These are phyloP conservation scores for Starmera amethionina DNA, from an alignment of 805 yeast species.

Conservation along the genomic window DNA sequence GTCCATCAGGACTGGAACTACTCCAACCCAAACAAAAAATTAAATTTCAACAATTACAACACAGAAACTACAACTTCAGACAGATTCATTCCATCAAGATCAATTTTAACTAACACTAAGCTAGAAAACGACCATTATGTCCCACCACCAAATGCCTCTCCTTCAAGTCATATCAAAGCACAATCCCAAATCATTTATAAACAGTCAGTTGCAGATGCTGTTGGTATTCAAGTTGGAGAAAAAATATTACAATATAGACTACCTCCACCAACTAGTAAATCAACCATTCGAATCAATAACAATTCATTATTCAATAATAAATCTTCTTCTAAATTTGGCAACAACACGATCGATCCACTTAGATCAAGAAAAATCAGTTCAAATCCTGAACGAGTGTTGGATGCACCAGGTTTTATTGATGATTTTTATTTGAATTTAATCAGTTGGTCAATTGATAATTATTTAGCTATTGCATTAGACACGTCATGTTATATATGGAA, in stretches of 20 bases:
- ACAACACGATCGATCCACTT: slow-evolving; percentile 43
- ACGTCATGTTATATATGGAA: slow-evolving; percentile 86
- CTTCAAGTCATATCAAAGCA: slow-evolving; percentile 31
- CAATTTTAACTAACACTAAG: slow-evolving; percentile 37
- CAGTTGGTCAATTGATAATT: slow-evolving; percentile 79
- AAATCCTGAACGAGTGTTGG: slow-evolving; percentile 86
- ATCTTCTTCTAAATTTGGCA: slow-evolving; percentile 16
- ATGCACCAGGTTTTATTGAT: slow-evolving; percentile 91
- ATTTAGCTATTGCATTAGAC: slow-evolving; percentile 82
- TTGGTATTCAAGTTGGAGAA: slow-evolving; percentile 78
- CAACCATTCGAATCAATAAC: slow-evolving; percentile 14
- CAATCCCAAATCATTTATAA: slow-evolving; percentile 44
- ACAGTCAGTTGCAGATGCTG: slow-evolving; percentile 85
- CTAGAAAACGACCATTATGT: slow-evolving; percentile 26
- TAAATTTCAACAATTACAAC: slow-evolving; percentile 14
- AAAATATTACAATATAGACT: slow-evolving; percentile 82
- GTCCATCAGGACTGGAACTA: slow-evolving; percentile 28
- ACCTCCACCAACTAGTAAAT: slow-evolving; percentile 52
- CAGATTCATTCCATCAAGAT: slow-evolving; percentile 53
- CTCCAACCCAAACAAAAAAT: slow-evolving; percentile 10
- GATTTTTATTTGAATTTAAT: slow-evolving; percentile 84
- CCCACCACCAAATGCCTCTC: slow-evolving; percentile 39
- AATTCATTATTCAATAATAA: slow-evolving; percentile 11
- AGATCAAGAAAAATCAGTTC: slow-evolving; percentile 72
- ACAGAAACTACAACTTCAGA: slow-evolving; percentile 30